These are phyloP conservation scores for Globisporangium abappressorium DNA, from an alignment of 352 stramenopile species.

Conservation along the genomic window DNA sequence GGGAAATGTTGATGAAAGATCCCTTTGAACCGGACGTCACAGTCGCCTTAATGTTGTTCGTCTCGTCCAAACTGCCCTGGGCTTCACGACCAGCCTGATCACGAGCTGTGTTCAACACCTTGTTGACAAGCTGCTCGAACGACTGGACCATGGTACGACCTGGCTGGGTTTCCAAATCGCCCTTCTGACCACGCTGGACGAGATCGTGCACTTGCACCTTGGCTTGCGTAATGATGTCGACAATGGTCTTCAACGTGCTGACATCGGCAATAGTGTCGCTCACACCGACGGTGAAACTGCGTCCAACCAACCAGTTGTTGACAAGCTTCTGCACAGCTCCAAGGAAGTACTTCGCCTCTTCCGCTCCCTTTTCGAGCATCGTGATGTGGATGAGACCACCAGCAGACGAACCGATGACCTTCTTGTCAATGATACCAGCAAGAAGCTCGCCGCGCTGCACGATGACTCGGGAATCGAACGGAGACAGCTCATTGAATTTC, in stretches of 20 bases:
- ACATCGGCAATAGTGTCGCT: slow-evolving; percentile 98
- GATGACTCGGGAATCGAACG: slow-evolving; percentile 96
- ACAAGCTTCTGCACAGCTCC: slow-evolving; percentile 96
- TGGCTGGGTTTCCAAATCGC: slow-evolving; percentile 97
- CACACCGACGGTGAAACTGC: slow-evolving; percentile 98
- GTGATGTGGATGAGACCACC: slow-evolving; percentile 98
- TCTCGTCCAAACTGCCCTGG: slow-evolving; percentile 89
- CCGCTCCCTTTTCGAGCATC: slow-evolving; percentile 92
- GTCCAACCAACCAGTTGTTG: slow-evolving; percentile 98
- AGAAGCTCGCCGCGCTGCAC: slow-evolving; percentile 97
- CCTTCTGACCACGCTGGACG: slow-evolving; percentile 96
- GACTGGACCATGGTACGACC: slow-evolving; percentile 99
- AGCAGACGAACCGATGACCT: slow-evolving; percentile 96
- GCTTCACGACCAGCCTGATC: slow-evolving; percentile 83
- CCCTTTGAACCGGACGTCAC: slow-evolving; percentile 99
- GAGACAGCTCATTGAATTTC: slow-evolving; percentile 89
- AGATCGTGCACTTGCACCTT: slow-evolving; percentile 94
- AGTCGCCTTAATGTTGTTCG: slow-evolving; percentile 99
- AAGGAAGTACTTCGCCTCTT: slow-evolving; percentile 88
- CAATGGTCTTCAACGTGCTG: slow-evolving; percentile 97
- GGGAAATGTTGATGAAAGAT: slow-evolving; percentile 99
- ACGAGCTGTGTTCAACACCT: slow-evolving; percentile 89
- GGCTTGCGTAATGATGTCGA: slow-evolving; percentile 98
- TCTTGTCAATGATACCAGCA: slow-evolving; percentile 99
- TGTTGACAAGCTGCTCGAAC: slow-evolving; percentile 98